phyloP scores from a whole-genome alignment of 805 yeast genomes.

The Metschnikowia anglica region DNA sequence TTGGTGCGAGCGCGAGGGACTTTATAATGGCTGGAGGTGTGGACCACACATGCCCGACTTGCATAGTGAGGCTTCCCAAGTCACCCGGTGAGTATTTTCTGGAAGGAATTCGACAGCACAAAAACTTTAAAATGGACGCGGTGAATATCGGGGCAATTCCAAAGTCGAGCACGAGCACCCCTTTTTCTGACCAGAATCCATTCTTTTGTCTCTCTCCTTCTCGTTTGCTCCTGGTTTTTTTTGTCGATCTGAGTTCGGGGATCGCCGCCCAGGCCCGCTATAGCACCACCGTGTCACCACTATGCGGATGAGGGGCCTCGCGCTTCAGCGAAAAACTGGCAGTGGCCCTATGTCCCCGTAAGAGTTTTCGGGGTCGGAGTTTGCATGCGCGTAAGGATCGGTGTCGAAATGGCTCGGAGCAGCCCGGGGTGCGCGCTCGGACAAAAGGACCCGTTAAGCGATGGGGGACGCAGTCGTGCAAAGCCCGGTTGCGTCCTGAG shows the following conservation, averaged over 20 bases:
- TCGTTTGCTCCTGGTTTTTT: background rate
- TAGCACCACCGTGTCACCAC: constrained; percentile 7
- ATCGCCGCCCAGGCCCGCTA: background rate
- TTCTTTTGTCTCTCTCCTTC: too few relatives aligned
- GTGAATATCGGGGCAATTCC: too few relatives aligned
- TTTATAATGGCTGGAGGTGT: constrained; percentile 18
- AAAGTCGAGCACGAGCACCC: too few relatives aligned
- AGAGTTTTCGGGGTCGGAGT: constrained; percentile 22
- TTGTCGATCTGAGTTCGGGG: too few relatives aligned
- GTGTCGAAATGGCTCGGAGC: constrained; percentile 9
- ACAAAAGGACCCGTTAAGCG: constrained; percentile 8
- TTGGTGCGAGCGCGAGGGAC: constrained; percentile 16
- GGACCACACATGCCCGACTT: constrained; percentile 26
- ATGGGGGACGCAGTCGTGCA: constrained; percentile 8
- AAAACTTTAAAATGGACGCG: too few relatives aligned
- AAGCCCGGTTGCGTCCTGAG: background rate
- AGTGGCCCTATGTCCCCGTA: background rate
- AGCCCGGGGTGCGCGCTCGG: constrained; percentile 12
- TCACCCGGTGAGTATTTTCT: background rate
- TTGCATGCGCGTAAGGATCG: constrained; percentile 17
- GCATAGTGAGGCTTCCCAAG: constrained; percentile 10
- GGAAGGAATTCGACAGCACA: too few relatives aligned
- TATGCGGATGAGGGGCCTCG: background rate
- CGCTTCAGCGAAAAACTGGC: background rate
- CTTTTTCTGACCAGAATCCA: too few relatives aligned